Evolutionary conservation across 2,329 filamentous ascomycete species (phyloP), one percentile per base, ranked within the genome.

Genomic region (Fusarium lateritium): DNA sequence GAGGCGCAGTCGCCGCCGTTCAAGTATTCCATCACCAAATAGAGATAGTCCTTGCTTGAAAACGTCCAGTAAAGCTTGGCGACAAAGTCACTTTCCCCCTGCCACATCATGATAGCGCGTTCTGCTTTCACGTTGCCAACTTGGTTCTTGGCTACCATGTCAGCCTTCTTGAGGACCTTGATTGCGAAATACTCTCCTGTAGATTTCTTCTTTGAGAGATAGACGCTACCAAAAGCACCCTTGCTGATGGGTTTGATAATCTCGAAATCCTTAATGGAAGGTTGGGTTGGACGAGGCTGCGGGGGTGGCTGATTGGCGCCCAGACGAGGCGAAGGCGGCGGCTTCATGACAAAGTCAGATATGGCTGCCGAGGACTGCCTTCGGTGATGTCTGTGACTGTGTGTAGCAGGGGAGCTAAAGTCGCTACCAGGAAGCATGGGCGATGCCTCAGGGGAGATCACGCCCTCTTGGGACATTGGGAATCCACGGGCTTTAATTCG

Each of bases 51-150:
- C 77, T 99, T 99, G 85, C 95, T 99, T 6, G 96, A 97, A 76
- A 99, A 99, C 0, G 96, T 99, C 97, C 97, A 99, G 82, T 98
- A 99, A 14, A 99, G 86, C 82, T 99, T 99, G 26, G 96, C 96
- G 60, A 99, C 96, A 78, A 99, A 99, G 63, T 99, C 96, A 78
- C 97, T 99, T 79, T 98, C 94, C 22, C 96, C 96, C 82, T 99
- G 96, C 93, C 96, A 98, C 96, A 99, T 99, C 96, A 99, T 98
- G 77, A 99, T 99, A 22, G 97, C 97, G 71, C 96, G 89, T 81
- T 99, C 96, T 10, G 97, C 96, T 81, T 99, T 98, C 76, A 99
- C 96, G 76, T 99, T 99, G 72, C 96, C 97, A 73, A 99, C 94
- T 78, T 99, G 96, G 78, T 99, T 99, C 81, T 99, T 99, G 65